A percentile compares a stretch with the other conserved stretches of the same genome.
Evolutionary conservation across 108 stramenopile genomes (phyloP).

Genomic region (Pseudonitzschia multiseries): DNA sequence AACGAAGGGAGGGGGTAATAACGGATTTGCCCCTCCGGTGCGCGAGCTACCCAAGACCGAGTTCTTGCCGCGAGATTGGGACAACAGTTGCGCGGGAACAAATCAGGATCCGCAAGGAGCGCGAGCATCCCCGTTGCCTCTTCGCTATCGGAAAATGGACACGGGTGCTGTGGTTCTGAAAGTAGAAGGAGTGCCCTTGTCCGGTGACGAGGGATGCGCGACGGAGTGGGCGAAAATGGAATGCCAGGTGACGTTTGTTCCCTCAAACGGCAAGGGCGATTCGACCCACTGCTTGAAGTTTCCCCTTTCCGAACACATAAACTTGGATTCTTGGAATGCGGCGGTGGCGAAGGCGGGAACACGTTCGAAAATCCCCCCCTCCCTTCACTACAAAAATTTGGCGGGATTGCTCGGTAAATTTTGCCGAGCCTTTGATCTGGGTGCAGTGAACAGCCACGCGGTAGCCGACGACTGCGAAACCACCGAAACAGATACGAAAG

Average conservation of each 20-base stretch:
- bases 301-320: constrained; percentile 57
- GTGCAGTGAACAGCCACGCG: constrained; percentile 10
- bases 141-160: constrained; percentile 57
- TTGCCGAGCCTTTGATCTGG: constrained; percentile 54
- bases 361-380: constrained; percentile 33
- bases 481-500: constrained; percentile 16
- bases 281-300: constrained; percentile 36
- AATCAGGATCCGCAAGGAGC: neutral
- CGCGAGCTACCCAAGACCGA: constrained; percentile 59
- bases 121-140: neutral
- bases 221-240: neutral
- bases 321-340: constrained; percentile 60
- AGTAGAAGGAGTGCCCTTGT: constrained; percentile 15
- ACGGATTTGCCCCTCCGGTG: constrained; percentile 78
- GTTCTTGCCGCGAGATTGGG: constrained; percentile 73
- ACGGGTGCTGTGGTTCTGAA: constrained; percentile 42
- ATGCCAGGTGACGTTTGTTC: constrained; percentile 30
- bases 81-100: constrained; percentile 22
- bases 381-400: constrained; percentile 69
- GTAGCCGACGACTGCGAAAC: constrained; percentile 12
- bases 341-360: constrained; percentile 25
- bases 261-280: constrained; percentile 38
- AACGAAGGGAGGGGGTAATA: constrained; percentile 5
- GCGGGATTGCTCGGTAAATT: constrained; percentile 51
- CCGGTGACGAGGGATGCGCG: neutral